Base-by-base conservation (phyloP, 2,329 filamentous ascomycete genomes). In the Plenodomus lindquistii region DNA sequence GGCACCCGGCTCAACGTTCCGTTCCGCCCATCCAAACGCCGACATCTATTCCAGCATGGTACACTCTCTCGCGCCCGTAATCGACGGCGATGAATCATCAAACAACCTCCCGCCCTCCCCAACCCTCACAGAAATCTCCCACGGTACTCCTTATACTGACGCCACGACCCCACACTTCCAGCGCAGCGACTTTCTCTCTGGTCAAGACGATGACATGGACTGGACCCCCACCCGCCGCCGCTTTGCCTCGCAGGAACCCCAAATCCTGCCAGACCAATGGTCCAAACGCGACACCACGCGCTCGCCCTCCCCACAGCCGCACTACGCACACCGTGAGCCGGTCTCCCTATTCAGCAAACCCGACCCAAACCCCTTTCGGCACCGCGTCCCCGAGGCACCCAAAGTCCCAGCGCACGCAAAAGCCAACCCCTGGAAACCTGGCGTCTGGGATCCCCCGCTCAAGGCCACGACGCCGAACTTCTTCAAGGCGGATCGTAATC, bases 311-410 rank as follows among this genome's bases (percentile, higher is more conserved):
- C 49, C 24, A 9, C 48, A 45, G 17, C 27, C 11, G 4, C 6
- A 7, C 6, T 31, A 31, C 27, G 27, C 27, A 4, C 40, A 48
- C 15, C 44, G 43, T 16, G 39, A 58, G 43, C 54, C 48, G 10
- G 47, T 59, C 44, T 60, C 60, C 31, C 50, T 70, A 41, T 66
- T 66, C 45, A 41, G 57, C 19, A 56, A 60, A 46, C 55, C 57
- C 37, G 73, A 76, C 37, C 71, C 71, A 55, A 77, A 73, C 60
- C 82, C 85, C 1, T 91, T 91, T 63, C 86, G 84, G 78, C 87
- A 84, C 71, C 84, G 81, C 48, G 79, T 91, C 2, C 88, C 88
- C 3, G 79, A 85, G 0, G 85, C 86, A 1, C 88, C 88, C 13
- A 82, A 79, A 13, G 81, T 80, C n/a, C 85, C 86, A 18, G 85